A percentile compares a stretch with the other conserved stretches of the same genome.
These are phyloP conservation scores for Colletotrichum graminicola DNA, from an alignment of 2,329 filamentous ascomycete species.

Conservation along the genomic window DNA sequence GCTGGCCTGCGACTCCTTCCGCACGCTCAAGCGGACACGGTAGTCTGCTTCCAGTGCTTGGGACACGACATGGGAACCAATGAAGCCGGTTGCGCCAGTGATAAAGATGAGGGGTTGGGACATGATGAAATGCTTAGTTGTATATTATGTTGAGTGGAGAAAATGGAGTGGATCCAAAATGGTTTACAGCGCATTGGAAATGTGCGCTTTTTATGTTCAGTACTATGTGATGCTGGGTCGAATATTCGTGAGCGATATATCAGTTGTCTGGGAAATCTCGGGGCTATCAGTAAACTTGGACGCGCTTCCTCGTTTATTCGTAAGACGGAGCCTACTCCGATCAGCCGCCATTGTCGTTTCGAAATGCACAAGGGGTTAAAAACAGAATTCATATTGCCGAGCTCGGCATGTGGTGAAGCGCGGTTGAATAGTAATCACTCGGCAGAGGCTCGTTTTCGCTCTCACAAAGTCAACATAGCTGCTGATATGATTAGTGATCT, in stretches of 20 bases:
- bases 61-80: conserved; percentile 1
- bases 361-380: not conserved
- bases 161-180: not conserved
- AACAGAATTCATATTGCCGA: not conserved
- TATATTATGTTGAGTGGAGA: too few relatives aligned
- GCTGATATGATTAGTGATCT: not conserved
- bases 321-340: not conserved
- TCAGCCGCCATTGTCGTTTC: not conserved
- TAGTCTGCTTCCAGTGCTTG: conserved; percentile 8
- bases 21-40: conserved; percentile 29
- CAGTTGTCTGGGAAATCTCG: too few relatives aligned
- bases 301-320: too few relatives aligned
- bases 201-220: not conserved
- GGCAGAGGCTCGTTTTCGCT: not conserved
- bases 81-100: conserved; percentile 32
- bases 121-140: not conserved
- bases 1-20: conserved; percentile 12
- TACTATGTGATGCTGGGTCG: too few relatives aligned
- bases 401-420: too few relatives aligned
- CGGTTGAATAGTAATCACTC: not conserved
- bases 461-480: not conserved
- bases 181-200: not conserved
- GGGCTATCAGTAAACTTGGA: too few relatives aligned
- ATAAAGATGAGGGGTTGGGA: conserved; percentile 25
- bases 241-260: too few relatives aligned